Base-by-base conservation (phyloP, 2,329 filamentous ascomycete species). In the Diplodia mutila region DNA sequence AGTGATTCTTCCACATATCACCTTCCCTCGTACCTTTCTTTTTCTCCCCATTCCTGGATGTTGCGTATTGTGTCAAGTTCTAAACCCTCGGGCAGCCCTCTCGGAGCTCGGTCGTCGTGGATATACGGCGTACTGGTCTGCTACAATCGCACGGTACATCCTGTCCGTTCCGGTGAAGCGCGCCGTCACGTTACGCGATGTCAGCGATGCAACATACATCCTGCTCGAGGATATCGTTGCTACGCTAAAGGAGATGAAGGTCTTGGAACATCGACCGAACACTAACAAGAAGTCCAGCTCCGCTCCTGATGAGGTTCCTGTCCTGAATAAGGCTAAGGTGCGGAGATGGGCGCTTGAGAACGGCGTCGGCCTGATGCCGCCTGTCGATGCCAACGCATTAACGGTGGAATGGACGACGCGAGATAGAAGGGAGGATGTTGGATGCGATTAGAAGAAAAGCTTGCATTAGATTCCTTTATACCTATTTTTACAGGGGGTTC, bases 91-190 rank as follows among this genome's bases (percentile, higher is more conserved):
- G 23, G 68, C 68, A 82, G 79, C 94, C 11, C 89, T 98, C 53
- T 95, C 91, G 23, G 91, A 94, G 69, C 85, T 97, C 57, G 94
- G 94, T 1, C 87, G 88, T 72, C 91, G 88, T 74, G 93, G 93
- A 3, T 98, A 98, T 80, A 85, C 86, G 72, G 85, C 91, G 6
- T 97, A 91, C 79, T 98, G 94, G 94, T 89, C 90, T 1, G 89
- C 90, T 52, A 92, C 95, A 72, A 89, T 97, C 69, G 90, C 90
- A 6, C 85, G 92, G n/a, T 91, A 80, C 67, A 78, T 89, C 29
- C 75, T 86, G n/a, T 70, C 76, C 9, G 78, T 78, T 54, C 79
- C 77, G 5, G 74, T 78, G 14, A 85, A 81, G 71, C 83, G 83
- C 72, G 81, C 77, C 48, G 79, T 93, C 65, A 90, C 90, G 12